A percentile compares a stretch with the other conserved stretches of the same genome.
phyloP scores from a whole-genome alignment of 2,329 filamentous ascomycete genomes.

The Neofusicoccum laricinum region DNA sequence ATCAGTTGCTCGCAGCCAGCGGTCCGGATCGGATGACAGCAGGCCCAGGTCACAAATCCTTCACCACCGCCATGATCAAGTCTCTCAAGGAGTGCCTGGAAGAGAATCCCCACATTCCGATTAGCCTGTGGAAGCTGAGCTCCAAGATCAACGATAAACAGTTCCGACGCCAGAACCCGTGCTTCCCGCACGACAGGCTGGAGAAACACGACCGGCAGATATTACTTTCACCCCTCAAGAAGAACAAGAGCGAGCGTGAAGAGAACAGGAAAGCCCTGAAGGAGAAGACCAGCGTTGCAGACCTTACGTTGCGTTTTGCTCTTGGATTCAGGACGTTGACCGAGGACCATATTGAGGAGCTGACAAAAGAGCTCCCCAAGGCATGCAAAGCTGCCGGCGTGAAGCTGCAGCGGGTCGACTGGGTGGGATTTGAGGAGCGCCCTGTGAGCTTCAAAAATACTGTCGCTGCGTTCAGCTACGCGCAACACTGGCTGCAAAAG shows the following conservation, averaged over 20 bases:
- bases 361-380: conserved; percentile 27
- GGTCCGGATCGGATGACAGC: conserved; percentile 27
- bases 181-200: conserved; percentile 27
- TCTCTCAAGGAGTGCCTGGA: conserved; percentile 25
- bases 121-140: conserved; percentile 31
- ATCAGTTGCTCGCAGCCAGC: conserved; percentile 34
- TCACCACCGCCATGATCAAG: conserved; percentile 35
- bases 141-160: conserved; percentile 27
- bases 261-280: conserved; percentile 15
- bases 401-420: conserved; percentile 31
- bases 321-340: conserved; percentile 26
- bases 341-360: conserved; percentile 29
- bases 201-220: conserved; percentile 29
- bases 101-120: conserved; percentile 21
- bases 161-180: conserved; percentile 27
- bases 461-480: too few species aligned
- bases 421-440: conserved; percentile 21
- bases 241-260: conserved; percentile 16
- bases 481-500: too few species aligned
- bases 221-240: conserved; percentile 28
- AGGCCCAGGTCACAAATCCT: conserved; percentile 29
- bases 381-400: conserved; percentile 28
- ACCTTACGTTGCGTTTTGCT: conserved; percentile 32
- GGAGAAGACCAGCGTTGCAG: conserved; percentile 23
- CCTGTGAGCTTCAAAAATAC: neutral